Conservation (phyloP, 345 rosid species). For the Rhodomyrtus tomentosa region DNA sequence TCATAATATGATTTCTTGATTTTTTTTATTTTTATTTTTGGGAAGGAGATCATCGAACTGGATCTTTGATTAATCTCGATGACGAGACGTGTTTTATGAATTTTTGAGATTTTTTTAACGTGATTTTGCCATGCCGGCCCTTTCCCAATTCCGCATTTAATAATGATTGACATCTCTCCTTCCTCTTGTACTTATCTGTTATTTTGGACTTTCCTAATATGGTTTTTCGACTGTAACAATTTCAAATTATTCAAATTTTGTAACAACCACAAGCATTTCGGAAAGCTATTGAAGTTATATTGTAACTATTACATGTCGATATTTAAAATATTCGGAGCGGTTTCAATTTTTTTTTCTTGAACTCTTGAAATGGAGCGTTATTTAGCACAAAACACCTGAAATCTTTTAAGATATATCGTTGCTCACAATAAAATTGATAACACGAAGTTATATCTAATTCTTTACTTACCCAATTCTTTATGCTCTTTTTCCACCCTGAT, state of each 20-base stretch:
- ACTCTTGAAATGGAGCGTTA: neutral
- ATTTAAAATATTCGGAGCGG: neutral
- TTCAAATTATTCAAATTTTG: neutral
- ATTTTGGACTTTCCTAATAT: neutral
- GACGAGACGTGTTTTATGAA: neutral
- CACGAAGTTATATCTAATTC: neutral
- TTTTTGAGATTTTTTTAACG: neutral
- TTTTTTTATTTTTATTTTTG: neutral
- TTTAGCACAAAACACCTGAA: neutral
- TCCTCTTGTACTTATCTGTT: neutral
- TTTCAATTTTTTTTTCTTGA: neutral
- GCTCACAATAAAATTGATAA: too few relatives aligned
- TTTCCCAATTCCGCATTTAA: neutral
- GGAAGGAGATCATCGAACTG: neutral
- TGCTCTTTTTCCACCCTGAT: neutral
- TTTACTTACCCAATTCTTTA: neutral
- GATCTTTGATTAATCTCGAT: neutral
- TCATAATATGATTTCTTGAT: conserved; percentile 7
- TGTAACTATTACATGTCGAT: neutral
- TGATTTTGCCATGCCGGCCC: neutral
- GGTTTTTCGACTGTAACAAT: neutral
- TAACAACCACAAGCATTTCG: neutral
- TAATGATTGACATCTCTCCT: neutral
- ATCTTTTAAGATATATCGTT: neutral
- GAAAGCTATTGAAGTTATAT: neutral